Evolutionary conservation across 2,329 filamentous ascomycete genomes (phyloP).

Genomic region (Aspergillus ruber): DNA sequence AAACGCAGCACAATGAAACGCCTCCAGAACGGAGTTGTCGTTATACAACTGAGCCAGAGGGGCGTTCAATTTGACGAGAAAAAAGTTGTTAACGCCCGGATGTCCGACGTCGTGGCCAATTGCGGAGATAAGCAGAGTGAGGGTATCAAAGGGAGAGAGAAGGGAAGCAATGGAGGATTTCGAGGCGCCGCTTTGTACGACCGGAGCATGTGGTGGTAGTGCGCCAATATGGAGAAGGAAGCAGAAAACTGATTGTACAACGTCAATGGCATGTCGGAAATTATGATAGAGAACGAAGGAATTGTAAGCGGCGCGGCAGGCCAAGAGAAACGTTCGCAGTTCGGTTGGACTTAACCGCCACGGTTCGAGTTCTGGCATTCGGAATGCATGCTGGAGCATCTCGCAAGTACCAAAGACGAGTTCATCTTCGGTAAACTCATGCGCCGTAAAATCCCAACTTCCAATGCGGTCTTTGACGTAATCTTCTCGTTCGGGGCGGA

Average conservation of each 20-base stretch:
- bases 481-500: conserved; percentile 59
- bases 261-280: conserved; percentile 94
- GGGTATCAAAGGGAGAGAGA: conserved; percentile 77
- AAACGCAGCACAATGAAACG: conserved; percentile 94
- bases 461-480: conserved; percentile 65
- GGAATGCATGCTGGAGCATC: conserved; percentile 85
- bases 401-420: conserved; percentile 74
- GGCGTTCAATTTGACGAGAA: conserved; percentile 83
- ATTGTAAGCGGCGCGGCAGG: conserved; percentile 91
- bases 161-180: conserved; percentile 65
- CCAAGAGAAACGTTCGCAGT: conserved; percentile 76
- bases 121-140: conserved; percentile 87
- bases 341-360: conserved; percentile 80
- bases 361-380: conserved; percentile 69
- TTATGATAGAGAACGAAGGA: conserved; percentile 96
- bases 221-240: conserved; percentile 77
- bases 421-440: conserved; percentile 85
- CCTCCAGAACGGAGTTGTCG: conserved; percentile 91
- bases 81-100: conserved; percentile 96
- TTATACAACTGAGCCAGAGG: conserved; percentile 94
- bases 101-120: conserved; percentile 97
- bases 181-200: conserved; percentile 24
- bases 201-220: conserved; percentile 59
- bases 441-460: conserved; percentile 82
- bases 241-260: conserved; percentile 86